Base-by-base conservation (phyloP, 345 rosid species). In the Populus euphratica region DNA sequence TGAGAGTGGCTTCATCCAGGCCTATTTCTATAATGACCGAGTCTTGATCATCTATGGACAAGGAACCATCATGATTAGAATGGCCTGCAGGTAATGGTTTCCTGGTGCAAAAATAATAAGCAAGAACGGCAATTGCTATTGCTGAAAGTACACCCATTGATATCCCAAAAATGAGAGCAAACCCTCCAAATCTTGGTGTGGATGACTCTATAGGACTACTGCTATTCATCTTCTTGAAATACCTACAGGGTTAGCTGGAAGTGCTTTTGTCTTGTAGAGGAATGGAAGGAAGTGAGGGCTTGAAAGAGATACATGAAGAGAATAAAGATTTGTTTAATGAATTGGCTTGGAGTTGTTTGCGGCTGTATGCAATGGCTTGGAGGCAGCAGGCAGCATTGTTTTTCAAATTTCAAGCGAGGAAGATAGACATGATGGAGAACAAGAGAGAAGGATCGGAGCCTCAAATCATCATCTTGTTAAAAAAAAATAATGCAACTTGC, bases 1-100 rank as follows among this genome's bases (percentile, higher is more conserved):
- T 62, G 43, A 85, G 79, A 54, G 78, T 80, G 65, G 74, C 82
- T 43, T 85, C 85, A 1, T 82, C 78, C 54, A 85, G 76, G 47
- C 83, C 87, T 29, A 80, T 25, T n/a, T 82, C 83, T 16, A 84
- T 17, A 8, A 52, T 49, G 43, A 68, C 35, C 20, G 71, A 50
- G 52, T 63, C 68, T 8, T 71, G 74, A 49, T 39, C 50, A 5
- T 59, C 50, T 8, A 29, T 5, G 50, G 76, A 73, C 27, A 16
- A 7, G 67, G 66, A 36, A 35, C 8, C 33, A 8, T 5, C 50
- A 1, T 8, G 49, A 2, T 5, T 14, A 29, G 29, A 23, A 38
- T 7, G 27, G 17, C 35, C 64, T 52, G 12, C 75, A 12, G 61
- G 29, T 6, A 36, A 8, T 33, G 56, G 1, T 33, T 72, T 74